Percentiles rank a stretch among this genome's conserved stretches.
phyloP scores from a whole-genome alignment of 495 filamentous ascomycete genomes.

The Xylaria intraflava region DNA sequence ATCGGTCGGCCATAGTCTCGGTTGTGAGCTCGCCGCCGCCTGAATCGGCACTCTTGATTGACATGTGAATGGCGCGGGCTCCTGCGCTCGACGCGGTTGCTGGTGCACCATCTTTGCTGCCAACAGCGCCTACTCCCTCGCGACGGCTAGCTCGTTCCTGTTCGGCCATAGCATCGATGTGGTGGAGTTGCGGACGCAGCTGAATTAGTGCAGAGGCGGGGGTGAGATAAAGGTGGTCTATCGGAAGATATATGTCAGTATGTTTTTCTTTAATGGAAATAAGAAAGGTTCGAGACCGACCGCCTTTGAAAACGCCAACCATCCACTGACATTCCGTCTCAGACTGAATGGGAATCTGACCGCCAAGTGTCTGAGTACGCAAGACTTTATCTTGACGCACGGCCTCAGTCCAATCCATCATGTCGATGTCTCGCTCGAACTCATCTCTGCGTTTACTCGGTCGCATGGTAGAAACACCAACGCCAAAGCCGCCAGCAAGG shows the following conservation, averaged over 20 bases:
- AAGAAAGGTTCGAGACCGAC: conserved; percentile 20
- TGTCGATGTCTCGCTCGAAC: conserved; percentile 23
- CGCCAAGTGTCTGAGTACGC: conserved; percentile 38
- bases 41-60: conserved; percentile 40
- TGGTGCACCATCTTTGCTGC: conserved; percentile 3
- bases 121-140: conserved; percentile 11
- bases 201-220: conserved; percentile 39
- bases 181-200: conserved; percentile 41
- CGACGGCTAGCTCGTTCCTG: conserved; percentile 35
- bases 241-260: background rate
- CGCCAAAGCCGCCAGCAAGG: conserved; percentile 41
- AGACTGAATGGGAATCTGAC: conserved; percentile 30
- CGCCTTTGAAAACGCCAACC: conserved; percentile 45
- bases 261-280: conserved; percentile 2
- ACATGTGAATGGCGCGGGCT: conserved; percentile 45
- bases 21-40: conserved; percentile 33
- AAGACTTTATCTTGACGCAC: conserved; percentile 38
- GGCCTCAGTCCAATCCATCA: conserved; percentile 40
- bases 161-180: conserved; percentile 41
- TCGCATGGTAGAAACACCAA: conserved; percentile 24
- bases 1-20: conserved; percentile 43
- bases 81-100: conserved; percentile 7
- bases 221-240: conserved; percentile 44
- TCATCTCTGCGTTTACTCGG: conserved; percentile 23
- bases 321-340: conserved; percentile 34